These are phyloP conservation scores for Lepidium sativum DNA, from an alignment of 345 rosid genomes.

Conservation along the genomic window DNA sequence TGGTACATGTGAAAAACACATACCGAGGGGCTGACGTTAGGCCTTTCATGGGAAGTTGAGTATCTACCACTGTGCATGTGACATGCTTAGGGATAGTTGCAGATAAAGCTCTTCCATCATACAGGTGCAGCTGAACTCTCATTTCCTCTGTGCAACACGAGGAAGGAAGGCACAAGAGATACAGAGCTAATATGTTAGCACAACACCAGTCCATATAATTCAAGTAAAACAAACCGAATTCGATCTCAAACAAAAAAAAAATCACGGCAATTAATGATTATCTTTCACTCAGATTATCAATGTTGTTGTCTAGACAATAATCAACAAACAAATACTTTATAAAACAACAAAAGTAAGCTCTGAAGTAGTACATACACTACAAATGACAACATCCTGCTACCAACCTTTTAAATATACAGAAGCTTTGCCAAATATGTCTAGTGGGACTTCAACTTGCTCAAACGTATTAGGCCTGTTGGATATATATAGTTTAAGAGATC, in stretches of 20 bases:
- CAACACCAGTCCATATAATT: not conserved
- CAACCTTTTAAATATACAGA: constrained; percentile 71
- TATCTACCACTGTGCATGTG: constrained; percentile 63
- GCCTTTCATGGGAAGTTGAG: constrained; percentile 59
- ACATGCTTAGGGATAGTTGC: constrained; percentile 77
- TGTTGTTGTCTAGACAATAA: not conserved
- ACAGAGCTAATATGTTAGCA: not conserved
- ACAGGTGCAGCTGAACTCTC: constrained; percentile 64
- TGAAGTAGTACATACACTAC: not conserved
- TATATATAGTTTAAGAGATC: not conserved
- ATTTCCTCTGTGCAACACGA: constrained; percentile 62
- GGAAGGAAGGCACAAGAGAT: not conserved
- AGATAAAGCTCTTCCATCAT: constrained; percentile 64
- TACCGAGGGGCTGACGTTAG: constrained; percentile 68
- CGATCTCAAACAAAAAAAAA: not conserved
- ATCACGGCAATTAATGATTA: not conserved
- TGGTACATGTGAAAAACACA: not conserved
- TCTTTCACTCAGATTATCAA: not conserved
- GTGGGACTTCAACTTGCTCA: constrained; percentile 82
- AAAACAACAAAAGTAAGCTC: not conserved
- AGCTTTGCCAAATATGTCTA: constrained; percentile 66
- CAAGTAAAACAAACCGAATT: not conserved
- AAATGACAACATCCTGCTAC: not conserved
- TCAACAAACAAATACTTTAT: not conserved
- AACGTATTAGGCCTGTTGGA: constrained; percentile 57